Evolutionary conservation across 768 basidiomycete genomes (phyloP).

Genomic region (Psilocybe tampanensis): DNA sequence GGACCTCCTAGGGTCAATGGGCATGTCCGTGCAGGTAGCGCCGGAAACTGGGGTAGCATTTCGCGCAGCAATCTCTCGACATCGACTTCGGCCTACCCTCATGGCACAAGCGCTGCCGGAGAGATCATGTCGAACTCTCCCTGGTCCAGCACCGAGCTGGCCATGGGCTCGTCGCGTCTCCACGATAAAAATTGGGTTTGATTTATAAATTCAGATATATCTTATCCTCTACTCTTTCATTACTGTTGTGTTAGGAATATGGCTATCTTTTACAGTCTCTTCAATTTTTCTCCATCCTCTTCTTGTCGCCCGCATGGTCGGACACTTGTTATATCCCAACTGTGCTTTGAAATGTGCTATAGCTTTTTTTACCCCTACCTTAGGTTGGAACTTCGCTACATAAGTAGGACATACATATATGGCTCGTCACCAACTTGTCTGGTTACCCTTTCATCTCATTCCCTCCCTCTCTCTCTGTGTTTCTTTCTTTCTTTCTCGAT

Average conservation of each 20-base stretch:
- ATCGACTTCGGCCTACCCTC: constrained; percentile 45
- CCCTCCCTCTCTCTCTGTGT: constrained; percentile 14
- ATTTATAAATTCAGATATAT: constrained; percentile 16
- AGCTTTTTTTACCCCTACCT: constrained; percentile 16
- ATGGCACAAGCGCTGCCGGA: constrained; percentile 57
- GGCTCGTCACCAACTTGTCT: constrained; percentile 8
- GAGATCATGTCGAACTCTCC: constrained; percentile 56
- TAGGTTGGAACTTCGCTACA: constrained; percentile 20
- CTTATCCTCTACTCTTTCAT: constrained; percentile 5
- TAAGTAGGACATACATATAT: constrained; percentile 18
- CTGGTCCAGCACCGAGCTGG: constrained; percentile 29
- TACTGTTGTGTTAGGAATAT: constrained; percentile 7
- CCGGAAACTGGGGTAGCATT: constrained; percentile 77
- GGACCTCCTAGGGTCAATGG: constrained; percentile 52
- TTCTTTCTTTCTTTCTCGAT: constrained; percentile 12
- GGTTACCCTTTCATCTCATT: constrained; percentile 10
- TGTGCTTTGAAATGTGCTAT: constrained; percentile 25
- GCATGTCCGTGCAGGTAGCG: constrained; percentile 78
- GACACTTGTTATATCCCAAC: constrained; percentile 36
- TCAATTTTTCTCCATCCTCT: constrained; percentile 6
- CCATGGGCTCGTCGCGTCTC: constrained; percentile 43
- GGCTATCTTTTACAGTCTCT: constrained; percentile 7
- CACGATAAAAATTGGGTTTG: constrained; percentile 62
- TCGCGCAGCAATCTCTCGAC: constrained; percentile 50
- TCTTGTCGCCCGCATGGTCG: constrained; percentile 37